phyloP scores from a whole-genome alignment of 176 grass and related monocot genomes.

The Poa annua region DNA sequence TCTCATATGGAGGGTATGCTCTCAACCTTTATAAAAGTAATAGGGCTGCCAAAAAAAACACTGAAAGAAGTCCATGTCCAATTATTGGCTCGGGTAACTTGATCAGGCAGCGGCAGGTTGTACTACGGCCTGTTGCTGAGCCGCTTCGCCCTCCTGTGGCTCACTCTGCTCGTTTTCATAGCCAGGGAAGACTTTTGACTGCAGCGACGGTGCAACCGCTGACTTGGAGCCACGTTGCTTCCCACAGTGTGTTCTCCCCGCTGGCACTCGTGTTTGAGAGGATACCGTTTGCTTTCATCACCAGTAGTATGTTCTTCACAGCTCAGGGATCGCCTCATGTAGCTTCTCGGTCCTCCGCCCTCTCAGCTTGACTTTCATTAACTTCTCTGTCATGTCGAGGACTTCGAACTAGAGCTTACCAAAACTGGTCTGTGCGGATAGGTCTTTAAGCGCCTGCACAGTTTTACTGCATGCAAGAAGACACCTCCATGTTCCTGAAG shows the following conservation, averaged over 20 bases:
- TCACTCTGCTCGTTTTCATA: conserved; percentile 47
- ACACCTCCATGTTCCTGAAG: conserved; percentile 95
- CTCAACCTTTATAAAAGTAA: no score
- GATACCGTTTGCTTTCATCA: conserved; percentile 82
- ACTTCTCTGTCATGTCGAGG: conserved; percentile 83
- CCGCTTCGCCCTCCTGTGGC: conserved; percentile 26
- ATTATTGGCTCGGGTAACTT: conserved; percentile 24
- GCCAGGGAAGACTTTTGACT: conserved; percentile 66
- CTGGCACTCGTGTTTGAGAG: conserved; percentile 52
- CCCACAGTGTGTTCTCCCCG: conserved; percentile 72
- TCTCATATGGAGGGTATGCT: no score
- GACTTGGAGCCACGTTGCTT: conserved; percentile 78
- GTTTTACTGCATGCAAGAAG: conserved; percentile 79
- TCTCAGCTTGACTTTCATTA: conserved; percentile 79
- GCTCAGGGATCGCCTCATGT: conserved; percentile 87
- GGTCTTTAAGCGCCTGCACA: conserved; percentile 83
- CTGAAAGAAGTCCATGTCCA: not conserved
- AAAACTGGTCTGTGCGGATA: conserved; percentile 64
- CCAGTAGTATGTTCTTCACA: conserved; percentile 89
- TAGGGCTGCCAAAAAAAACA: not conserved
- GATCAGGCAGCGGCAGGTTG: not conserved
- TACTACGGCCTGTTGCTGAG: conserved; percentile 20
- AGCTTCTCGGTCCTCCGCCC: conserved; percentile 89
- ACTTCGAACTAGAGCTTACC: conserved; percentile 80
- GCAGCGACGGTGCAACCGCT: conserved; percentile 64